A percentile compares a stretch with the other conserved stretches of the same genome.
These are phyloP conservation scores for Mucor velutinosus DNA, from an alignment of 371 early-diverging fungal genomes.

Conservation along the genomic window DNA sequence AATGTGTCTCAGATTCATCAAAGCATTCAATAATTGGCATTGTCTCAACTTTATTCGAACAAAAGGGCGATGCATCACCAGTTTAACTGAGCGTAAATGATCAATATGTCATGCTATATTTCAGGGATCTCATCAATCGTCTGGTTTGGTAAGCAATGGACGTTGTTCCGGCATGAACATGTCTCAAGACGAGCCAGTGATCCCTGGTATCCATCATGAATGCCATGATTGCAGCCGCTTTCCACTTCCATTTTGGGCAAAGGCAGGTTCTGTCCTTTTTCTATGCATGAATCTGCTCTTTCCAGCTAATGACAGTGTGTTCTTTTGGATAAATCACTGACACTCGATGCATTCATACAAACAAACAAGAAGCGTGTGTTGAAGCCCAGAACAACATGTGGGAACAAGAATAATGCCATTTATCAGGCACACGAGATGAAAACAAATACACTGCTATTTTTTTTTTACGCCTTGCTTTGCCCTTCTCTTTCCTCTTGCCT, in stretches of 20 bases:
- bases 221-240: too few species aligned
- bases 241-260: too few species aligned
- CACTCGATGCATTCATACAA: background rate
- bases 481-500: background rate
- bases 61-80: background rate
- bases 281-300: background rate
- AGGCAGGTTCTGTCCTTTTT: background rate
- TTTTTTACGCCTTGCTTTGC: background rate
- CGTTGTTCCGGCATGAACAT: too few species aligned
- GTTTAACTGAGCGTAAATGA: background rate
- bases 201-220: too few species aligned
- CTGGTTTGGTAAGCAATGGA: too few species aligned
- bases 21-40: background rate
- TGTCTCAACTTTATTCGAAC: background rate
- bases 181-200: too few species aligned
- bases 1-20: slow-evolving; percentile 17
- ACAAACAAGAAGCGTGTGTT: background rate
- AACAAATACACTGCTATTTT: background rate
- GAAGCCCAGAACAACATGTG: background rate
- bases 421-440: slow-evolving; percentile 2
- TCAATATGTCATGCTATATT: background rate
- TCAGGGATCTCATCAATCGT: too few species aligned
- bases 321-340: background rate
- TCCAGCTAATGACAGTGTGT: too few species aligned
- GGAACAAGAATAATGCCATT: background rate